Evolutionary conservation across 441 rosid genomes (phyloP), one percentile per base, ranked within the genome.

Genomic region (Capsella rubella): DNA sequence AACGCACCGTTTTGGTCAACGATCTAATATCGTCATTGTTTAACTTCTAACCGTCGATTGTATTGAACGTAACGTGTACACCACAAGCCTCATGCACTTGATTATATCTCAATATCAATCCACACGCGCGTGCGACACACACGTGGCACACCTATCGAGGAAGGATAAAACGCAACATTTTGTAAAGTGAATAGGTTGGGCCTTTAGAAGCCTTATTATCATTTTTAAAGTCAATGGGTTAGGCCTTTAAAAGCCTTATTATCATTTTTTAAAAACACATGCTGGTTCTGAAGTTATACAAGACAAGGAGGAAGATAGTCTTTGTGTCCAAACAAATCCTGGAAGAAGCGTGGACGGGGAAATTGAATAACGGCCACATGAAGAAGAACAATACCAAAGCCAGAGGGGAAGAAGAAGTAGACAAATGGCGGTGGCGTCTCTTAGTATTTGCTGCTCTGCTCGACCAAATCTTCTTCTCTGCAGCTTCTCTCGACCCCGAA

Each of bases 381-480:
- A 67, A 49, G 46, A 34, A 15, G 0, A 37, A 39, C 0, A 37
- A 51, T 0, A 57, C 18, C 59, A 43, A 52, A 42, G 39, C 66
- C 54, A n/a, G 31, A 51, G 12, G 47, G 40, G 74, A 25, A 43
- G 47, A 43, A 11, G 39, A 40, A 40, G 46, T 43, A 59, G 73
- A 32, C 8, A 35, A 12, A 75, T 75, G 79, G 74, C 74, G 13
- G 64, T 52, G 57, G 64, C 74, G 6, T 25, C 74, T 43, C 79
- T 75, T 12, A 34, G 79, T 73, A 50, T 72, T 52, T 67, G 83
- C 82, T 76, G 74, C 77, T 80, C 77, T 73, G 64, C 77, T 53
- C 76, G 82, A 53, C 82, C 85, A 31, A 81, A 78, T 54, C 72
- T 78, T 61, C 89, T 83, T 39, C 82, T 74, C 11, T 27, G 58